Base-by-base conservation (phyloP, 768 basidiomycete genomes). In the Gloeophyllum trabeum region DNA sequence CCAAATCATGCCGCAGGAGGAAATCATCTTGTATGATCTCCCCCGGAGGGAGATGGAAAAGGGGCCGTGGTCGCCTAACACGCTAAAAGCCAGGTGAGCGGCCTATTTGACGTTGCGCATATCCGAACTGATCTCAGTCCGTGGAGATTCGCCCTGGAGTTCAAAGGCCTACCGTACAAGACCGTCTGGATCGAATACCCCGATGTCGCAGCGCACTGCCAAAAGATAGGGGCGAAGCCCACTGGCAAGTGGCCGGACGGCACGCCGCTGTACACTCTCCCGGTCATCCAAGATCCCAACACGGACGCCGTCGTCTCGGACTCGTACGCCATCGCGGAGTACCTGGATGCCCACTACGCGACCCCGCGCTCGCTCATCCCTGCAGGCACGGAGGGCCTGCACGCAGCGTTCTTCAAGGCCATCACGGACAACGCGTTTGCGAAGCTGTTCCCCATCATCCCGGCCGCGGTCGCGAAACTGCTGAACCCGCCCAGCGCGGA, bases 331-430 rank as follows among this genome's bases (percentile, higher is more conserved):
- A 76, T 79, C 43, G 73, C 69, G 1, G 47, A 59, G 13, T 75
- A 78, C 52, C 61, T 77, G 43, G 75, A 77, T 42, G 54, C 58
- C 2, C 59, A 61, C 1, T 77, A 75, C 48, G 70, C 75, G 0
- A 54, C 61, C 38, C 61, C 65, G 0, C 66, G 65, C 2, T 48
- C 38, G 5, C 49, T 74, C 16, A 52, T 73, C 46, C 67, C 65
- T 0, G 18, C 41, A 3, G 66, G 64, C 14, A 62, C 60, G 0
- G 51, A 54, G 21, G 64, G 62, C 1, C 52, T 75, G 6, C 59
- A 72, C 39, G 54, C 54, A 1, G 65, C 65, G 1, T 70, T 70
- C 48, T 36, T 48, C 4, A 36, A n/a, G 16, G 48, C 43, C n/a
- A n/a, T n/a, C n/a, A n/a, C n/a, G n/a, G n/a, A n/a, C n/a, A n/a